phyloP scores from a whole-genome alignment of 2,329 filamentous ascomycete species.

The Venturia oleaginea region DNA sequence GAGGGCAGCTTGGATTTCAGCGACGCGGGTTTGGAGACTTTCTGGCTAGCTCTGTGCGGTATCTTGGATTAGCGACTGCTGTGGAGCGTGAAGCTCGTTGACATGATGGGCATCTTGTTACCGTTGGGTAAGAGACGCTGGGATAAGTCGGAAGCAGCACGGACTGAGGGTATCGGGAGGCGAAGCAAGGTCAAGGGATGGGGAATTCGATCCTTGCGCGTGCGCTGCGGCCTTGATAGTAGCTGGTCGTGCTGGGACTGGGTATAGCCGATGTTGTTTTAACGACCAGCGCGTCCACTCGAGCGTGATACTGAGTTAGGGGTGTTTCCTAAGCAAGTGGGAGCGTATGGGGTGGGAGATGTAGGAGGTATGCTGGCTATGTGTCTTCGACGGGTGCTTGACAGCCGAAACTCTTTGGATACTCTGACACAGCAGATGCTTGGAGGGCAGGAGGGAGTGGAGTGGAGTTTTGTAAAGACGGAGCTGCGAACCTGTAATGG shows the following conservation, averaged over 20 bases:
- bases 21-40: neutral
- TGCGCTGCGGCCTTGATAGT: neutral
- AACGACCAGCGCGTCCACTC: constrained; percentile 1
- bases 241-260: neutral
- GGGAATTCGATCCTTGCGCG: neutral
- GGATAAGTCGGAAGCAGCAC: neutral
- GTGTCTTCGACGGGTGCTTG: neutral
- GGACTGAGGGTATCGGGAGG: constrained; percentile 1
- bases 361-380: neutral
- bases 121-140: neutral
- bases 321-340: neutral
- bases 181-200: constrained; percentile 1
- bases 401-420: neutral
- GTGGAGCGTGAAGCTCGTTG: constrained; percentile 5
- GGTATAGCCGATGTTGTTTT: neutral
- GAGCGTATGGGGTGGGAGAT: neutral
- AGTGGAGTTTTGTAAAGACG: neutral
- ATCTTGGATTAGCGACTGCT: constrained; percentile 1
- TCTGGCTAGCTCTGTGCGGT: neutral
- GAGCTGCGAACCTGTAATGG: too few species aligned
- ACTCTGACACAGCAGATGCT: neutral
- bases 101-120: constrained; percentile 1
- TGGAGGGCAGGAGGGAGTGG: constrained; percentile 1
- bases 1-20: neutral
- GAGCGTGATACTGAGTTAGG: neutral